phyloP scores from a whole-genome alignment of 805 yeast species.

The Kodamaea hsintzibuensis region DNA sequence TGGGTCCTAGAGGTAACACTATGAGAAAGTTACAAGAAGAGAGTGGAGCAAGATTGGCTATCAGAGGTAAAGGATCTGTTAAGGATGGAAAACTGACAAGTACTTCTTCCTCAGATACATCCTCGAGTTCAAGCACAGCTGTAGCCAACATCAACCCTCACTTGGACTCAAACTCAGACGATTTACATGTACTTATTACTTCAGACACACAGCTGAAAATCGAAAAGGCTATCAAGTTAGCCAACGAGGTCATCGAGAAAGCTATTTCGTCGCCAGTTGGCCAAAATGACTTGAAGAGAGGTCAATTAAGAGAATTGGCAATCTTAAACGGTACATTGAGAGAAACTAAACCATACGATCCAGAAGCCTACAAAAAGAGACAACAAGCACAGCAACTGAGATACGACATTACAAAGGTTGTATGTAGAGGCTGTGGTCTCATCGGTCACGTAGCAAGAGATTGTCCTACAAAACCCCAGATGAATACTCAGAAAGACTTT shows the following conservation, averaged over 20 bases:
- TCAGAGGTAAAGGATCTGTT: constrained; percentile 94
- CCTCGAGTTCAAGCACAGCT: constrained; percentile 17
- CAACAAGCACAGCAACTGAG: constrained; percentile 20
- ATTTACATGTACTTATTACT: constrained; percentile 82
- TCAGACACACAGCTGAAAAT: constrained; percentile 81
- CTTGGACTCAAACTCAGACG: constrained; percentile 50
- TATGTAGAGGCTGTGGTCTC: constrained; percentile 78
- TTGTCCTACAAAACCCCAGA: constrained; percentile 50
- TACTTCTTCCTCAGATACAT: constrained; percentile 46
- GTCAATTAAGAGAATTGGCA: constrained; percentile 89
- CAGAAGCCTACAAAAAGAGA: constrained; percentile 40
- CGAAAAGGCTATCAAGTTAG: constrained; percentile 68
- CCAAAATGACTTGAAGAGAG: constrained; percentile 86
- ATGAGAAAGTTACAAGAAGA: constrained; percentile 75
- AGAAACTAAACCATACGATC: constrained; percentile 63
- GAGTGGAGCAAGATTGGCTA: constrained; percentile 87
- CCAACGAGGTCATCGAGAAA: constrained; percentile 73
- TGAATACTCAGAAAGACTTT: neutral
- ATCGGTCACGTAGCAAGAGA: constrained; percentile 88
- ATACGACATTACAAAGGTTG: constrained; percentile 52
- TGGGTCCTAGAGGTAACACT: constrained; percentile 97
- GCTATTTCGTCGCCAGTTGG: constrained; percentile 92
- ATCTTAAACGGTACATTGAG: constrained; percentile 91
- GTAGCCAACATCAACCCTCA: constrained; percentile 23
- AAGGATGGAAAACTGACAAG: constrained; percentile 78